These are phyloP conservation scores for Marasmius tenuissimus DNA, from an alignment of 1,284 basidiomycete genomes.

Conservation along the genomic window DNA sequence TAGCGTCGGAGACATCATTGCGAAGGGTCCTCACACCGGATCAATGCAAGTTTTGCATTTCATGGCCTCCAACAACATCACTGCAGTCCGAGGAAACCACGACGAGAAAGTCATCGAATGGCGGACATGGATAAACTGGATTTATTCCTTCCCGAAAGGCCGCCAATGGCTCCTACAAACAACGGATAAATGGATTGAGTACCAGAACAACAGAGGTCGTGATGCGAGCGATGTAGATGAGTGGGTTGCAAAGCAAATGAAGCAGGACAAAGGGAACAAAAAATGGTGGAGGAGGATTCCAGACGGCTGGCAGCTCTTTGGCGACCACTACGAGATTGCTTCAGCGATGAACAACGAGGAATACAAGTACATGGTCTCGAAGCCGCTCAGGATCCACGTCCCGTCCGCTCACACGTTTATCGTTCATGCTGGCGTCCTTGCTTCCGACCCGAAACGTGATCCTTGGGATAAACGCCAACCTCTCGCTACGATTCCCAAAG, in stretches of 20 bases:
- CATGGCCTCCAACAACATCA: constrained; percentile 59
- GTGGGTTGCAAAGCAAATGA: constrained; percentile 43
- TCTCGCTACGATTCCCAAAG: constrained; percentile 55
- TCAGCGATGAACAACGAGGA: constrained; percentile 57
- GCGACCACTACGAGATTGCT: constrained; percentile 77
- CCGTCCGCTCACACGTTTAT: constrained; percentile 76
- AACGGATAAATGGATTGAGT: constrained; percentile 42
- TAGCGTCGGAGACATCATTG: constrained; percentile 79
- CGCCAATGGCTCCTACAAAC: constrained; percentile 48
- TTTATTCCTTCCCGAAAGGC: constrained; percentile 44
- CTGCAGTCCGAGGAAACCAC: constrained; percentile 88
- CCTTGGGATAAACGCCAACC: constrained; percentile 60
- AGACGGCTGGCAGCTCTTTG: constrained; percentile 68
- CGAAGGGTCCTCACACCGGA: constrained; percentile 61
- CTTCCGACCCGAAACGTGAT: constrained; percentile 60
- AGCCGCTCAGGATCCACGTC: constrained; percentile 77
- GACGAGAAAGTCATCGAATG: constrained; percentile 88
- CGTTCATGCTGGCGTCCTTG: constrained; percentile 82
- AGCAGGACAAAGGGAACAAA: constrained; percentile 31
- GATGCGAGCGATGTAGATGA: constrained; percentile 37
- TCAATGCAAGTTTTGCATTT: constrained; percentile 67
- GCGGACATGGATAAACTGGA: constrained; percentile 81
- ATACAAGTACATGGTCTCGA: constrained; percentile 64
- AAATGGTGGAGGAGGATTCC: constrained; percentile 61
- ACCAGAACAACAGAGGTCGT: constrained; percentile 15